Evolutionary conservation across 768 basidiomycete genomes (phyloP).

Genomic region (Mycena crocata): DNA sequence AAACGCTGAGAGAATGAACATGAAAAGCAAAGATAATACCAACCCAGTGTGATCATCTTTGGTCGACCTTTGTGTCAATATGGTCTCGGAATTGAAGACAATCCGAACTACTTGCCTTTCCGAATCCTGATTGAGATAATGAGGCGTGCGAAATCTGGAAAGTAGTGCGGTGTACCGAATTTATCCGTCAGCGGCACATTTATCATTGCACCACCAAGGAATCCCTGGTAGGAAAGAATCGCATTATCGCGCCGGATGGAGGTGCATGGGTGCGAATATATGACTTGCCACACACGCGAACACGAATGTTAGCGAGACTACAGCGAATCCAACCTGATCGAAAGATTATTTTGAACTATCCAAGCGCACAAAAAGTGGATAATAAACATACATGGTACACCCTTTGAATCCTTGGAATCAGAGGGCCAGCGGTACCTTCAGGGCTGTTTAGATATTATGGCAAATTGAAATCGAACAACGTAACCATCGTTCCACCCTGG

Average conservation of each 20-base stretch:
- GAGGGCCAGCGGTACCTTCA: no score
- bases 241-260: conserved; percentile 35
- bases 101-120: conserved; percentile 48
- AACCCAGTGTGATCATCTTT: conserved; percentile 21
- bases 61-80: background rate
- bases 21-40: background rate
- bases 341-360: no score
- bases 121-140: conserved; percentile 44
- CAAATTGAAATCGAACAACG: no score
- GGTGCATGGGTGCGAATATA: background rate
- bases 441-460: no score
- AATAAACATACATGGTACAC: no score
- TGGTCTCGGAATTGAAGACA: background rate
- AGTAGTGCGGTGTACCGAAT: background rate
- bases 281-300: conserved; percentile 51
- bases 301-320: conserved; percentile 72
- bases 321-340: conserved; percentile 59
- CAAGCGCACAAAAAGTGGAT: no score
- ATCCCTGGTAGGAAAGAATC: conserved; percentile 50
- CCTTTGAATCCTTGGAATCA: no score
- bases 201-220: conserved; percentile 54
- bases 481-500: no score
- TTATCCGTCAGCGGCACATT: conserved; percentile 59
- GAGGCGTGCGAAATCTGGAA: background rate
- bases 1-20: background rate